Base-by-base conservation (phyloP, 495 filamentous ascomycete species). In the Podospora pseudopauciseta region DNA sequence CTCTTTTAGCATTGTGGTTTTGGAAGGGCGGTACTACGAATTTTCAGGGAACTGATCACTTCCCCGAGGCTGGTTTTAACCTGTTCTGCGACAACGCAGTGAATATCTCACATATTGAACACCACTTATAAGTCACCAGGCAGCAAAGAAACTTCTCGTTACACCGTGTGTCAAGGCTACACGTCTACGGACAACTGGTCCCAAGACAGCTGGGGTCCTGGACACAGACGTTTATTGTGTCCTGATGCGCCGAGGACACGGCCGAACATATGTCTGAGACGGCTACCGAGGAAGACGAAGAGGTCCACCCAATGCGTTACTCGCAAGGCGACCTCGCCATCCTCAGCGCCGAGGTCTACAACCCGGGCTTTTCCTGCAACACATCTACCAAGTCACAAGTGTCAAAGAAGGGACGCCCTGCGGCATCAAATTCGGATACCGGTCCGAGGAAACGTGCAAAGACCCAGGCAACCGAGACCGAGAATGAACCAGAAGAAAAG, bases 271-370 rank as follows among this genome's bases (percentile, higher is more conserved):
- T 7, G 39, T 49, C 39, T 16, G 39, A 49, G 0, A 49, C 39
- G 39, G 18, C 39, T 3, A 49, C 9, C 39, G 39, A 49, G 39
- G 39, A 49, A 49, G 39, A 49, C 7, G 39, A 49, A 49, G 39
- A 49, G 39, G 39, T 16, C 39, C 39, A 49, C 64, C 30, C 63
- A 23, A 81, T 82, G 80, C 74, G 74, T 65, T 76, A 78, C 60
- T 53, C 75, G 23, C 68, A 71, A 19, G 73, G 74, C 54, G 75
- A 81, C 60, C 73, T 84, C 28, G 68, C 82, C 9, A 83, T 85
- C 57, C 78, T 86, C 66, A 82, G 77, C 70, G 81, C 80, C 54
- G 84, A 86, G 71, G 71, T 78, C 39, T 85, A 85, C 68, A 76
- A 82, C 16, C 39, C 39, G 13, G 75, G 74, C 28, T 68, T 68